Percentiles rank a stretch among this genome's conserved stretches.
Conservation (phyloP, 129 eudicot genomes). For the Flaveria ramosissima region DNA sequence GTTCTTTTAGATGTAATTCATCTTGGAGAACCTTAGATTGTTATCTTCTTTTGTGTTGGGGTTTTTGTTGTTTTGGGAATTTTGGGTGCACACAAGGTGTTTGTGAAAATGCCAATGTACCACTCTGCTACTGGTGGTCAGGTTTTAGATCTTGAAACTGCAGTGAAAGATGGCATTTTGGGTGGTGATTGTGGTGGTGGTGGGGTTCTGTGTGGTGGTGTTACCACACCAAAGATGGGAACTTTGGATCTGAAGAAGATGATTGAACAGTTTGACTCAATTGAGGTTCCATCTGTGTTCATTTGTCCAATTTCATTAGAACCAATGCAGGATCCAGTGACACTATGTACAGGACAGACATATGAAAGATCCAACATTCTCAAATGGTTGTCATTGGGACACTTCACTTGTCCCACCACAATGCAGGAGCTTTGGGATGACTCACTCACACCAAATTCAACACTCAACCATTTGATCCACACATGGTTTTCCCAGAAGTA, state of each 20-base stretch:
- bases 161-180: not conserved
- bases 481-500: not conserved
- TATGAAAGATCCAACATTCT: conserved; percentile 7
- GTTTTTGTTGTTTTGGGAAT: not conserved
- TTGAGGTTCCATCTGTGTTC: not conserved
- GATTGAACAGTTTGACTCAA: not conserved
- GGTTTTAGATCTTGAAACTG: conserved; percentile 1
- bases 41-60: too few relatives aligned
- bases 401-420: conserved; percentile 13
- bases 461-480: not conserved
- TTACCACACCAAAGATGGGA: too few relatives aligned
- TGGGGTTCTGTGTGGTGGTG: not conserved
- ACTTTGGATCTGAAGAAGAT: too few relatives aligned
- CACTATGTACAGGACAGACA: conserved; percentile 5
- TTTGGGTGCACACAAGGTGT: not conserved
- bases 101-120: conserved; percentile 8
- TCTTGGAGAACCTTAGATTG: too few relatives aligned
- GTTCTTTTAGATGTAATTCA: too few relatives aligned
- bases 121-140: not conserved
- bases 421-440: conserved; percentile 16
- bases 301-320: conserved; percentile 5
- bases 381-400: conserved; percentile 7
- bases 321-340: conserved; percentile 6
- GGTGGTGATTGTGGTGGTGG: not conserved
- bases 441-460: conserved; percentile 2